phyloP scores from a whole-genome alignment of 2,329 filamentous ascomycete genomes.

The Aspergillus terreus region DNA sequence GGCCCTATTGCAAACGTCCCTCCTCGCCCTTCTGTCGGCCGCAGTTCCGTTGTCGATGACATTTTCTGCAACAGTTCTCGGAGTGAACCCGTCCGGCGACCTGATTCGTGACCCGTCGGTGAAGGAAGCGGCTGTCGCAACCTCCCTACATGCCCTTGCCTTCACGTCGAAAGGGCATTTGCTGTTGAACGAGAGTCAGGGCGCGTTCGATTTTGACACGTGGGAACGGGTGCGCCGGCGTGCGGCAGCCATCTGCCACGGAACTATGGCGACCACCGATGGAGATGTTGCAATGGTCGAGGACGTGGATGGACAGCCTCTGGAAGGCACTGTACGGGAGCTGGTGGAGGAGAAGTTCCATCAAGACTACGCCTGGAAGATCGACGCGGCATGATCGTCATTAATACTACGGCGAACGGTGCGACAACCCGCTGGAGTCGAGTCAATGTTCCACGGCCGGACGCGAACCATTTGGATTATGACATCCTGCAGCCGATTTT shows the following conservation, averaged over 20 bases:
- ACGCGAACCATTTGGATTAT: too few relatives aligned
- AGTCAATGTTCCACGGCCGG: not conserved
- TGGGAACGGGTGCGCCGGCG: slow-evolving; percentile 69
- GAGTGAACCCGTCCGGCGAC: slow-evolving; percentile 46
- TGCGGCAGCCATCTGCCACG: slow-evolving; percentile 64
- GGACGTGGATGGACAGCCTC: slow-evolving; percentile 38
- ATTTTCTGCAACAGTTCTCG: slow-evolving; percentile 62
- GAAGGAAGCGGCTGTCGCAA: slow-evolving; percentile 58
- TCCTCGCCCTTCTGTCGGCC: slow-evolving; percentile 75
- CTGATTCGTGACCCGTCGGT: slow-evolving; percentile 61
- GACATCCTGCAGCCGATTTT: too few relatives aligned
- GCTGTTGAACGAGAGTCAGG: slow-evolving; percentile 77
- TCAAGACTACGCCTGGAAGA: slow-evolving; percentile 37
- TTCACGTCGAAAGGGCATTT: slow-evolving; percentile 73
- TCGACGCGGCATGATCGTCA: slow-evolving; percentile 30
- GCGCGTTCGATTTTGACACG: slow-evolving; percentile 67
- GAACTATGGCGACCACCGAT: slow-evolving; percentile 34
- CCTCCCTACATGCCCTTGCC: slow-evolving; percentile 76
- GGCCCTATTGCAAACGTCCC: slow-evolving; percentile 72
- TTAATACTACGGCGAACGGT: not conserved
- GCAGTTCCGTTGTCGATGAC: slow-evolving; percentile 75
- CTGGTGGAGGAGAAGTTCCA: slow-evolving; percentile 56
- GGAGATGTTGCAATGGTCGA: slow-evolving; percentile 45
- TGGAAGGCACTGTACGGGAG: slow-evolving; percentile 61
- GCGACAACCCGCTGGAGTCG: not conserved